Base-by-base conservation (phyloP, 768 basidiomycete species). In the Mycena amicta region DNA sequence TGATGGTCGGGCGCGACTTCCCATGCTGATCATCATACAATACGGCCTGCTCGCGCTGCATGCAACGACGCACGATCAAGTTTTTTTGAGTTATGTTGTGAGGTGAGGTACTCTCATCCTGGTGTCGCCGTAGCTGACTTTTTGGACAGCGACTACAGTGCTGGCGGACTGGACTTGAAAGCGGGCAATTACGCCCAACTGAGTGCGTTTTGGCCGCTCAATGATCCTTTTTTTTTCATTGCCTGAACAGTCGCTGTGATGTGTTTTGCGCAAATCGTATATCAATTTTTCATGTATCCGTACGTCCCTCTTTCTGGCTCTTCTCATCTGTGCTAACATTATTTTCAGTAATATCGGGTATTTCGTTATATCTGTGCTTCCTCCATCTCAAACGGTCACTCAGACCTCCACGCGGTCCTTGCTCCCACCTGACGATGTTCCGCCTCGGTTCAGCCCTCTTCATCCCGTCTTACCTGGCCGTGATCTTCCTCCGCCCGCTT, bases 231-330 rank as follows among this genome's bases (percentile, higher is more conserved):
- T n/a, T 49, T 49, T 25, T 63, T n/a, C n/a, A n/a, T n/a, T n/a
- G n/a, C n/a, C n/a, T n/a, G n/a, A n/a, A n/a, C n/a, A 93, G 92
- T 92, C 69, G 92, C 92, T 5, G 66, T 96, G 55, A 96, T 97
- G 95, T 95, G 93, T 72, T 79, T 94, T 18, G 91, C 87, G 59
- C 94, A 95, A 71, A 90, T 97, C 52, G 85, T 87, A 33, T 96
- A 95, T 69, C 95, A 95, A 68, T 95, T 93, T 68, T 86, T 93
- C 68, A 80, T 93, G 30, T 94, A n/a, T n/a, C n/a, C n/a, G n/a
- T n/a, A n/a, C n/a, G n/a, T n/a, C n/a, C n/a, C n/a, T n/a, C n/a
- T n/a, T n/a, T n/a, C n/a, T n/a, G n/a, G n/a, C n/a, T n/a, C n/a
- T n/a, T n/a, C n/a, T n/a, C n/a, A n/a, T n/a, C n/a, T n/a, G n/a